Percentiles rank a stretch among this genome's conserved stretches.
These are phyloP conservation scores for Ogataea trehalophila DNA, from an alignment of 805 yeast genomes.

Conservation along the genomic window DNA sequence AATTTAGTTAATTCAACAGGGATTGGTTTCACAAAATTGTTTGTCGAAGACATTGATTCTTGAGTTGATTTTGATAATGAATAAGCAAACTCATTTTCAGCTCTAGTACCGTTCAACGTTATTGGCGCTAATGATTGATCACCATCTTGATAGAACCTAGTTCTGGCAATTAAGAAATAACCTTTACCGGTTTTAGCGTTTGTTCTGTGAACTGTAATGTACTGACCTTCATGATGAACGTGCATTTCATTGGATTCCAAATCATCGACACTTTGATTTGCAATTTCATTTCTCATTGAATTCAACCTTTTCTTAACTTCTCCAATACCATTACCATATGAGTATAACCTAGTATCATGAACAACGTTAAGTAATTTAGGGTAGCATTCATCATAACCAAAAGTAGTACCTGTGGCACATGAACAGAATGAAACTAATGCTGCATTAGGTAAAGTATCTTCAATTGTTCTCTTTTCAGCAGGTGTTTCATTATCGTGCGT, in stretches of 20 bases:
- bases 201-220: conserved; percentile 81
- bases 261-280: conserved; percentile 53
- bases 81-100: conserved; percentile 54
- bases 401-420: conserved; percentile 89
- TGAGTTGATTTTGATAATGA: conserved; percentile 46
- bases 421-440: conserved; percentile 91
- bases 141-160: conserved; percentile 55
- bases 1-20: conserved; percentile 59
- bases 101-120: conserved; percentile 54
- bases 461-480: conserved; percentile 82
- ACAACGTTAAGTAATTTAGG: conserved; percentile 81
- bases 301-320: conserved; percentile 60
- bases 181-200: conserved; percentile 85
- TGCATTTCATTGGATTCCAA: conserved; percentile 73
- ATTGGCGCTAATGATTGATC: conserved; percentile 56
- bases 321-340: conserved; percentile 62
- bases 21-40: conserved; percentile 49
- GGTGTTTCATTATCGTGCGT: conserved; percentile 96
- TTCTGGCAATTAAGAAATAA: conserved; percentile 81
- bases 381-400: conserved; percentile 91
- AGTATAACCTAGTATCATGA: conserved; percentile 61
- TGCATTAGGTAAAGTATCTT: conserved; percentile 92
- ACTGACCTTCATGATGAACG: conserved; percentile 91
- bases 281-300: conserved; percentile 51
- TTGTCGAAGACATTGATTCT: conserved; percentile 39